Percentiles rank a stretch among this genome's conserved stretches.
These are phyloP conservation scores for Toxoplasma gondii DNA, from an alignment of 169 alveolate species.

Conservation along the genomic window DNA sequence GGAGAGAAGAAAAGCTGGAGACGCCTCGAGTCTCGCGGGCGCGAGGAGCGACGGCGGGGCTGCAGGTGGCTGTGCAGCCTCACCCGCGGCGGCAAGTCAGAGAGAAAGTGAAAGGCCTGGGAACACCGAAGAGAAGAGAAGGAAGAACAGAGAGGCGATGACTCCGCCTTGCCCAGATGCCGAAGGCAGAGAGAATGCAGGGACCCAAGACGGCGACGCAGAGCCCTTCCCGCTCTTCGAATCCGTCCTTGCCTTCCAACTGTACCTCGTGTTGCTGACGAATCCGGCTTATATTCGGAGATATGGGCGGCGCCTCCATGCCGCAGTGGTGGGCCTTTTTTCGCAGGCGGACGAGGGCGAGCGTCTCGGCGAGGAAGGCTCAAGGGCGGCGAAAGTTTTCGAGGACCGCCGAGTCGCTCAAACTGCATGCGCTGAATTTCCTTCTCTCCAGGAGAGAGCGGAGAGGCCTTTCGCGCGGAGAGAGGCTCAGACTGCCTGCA, in stretches of 20 bases:
- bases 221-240: neutral
- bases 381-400: neutral
- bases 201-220: neutral
- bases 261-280: constrained; percentile 14
- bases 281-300: constrained; percentile 33
- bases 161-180: neutral
- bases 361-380: neutral
- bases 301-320: constrained; percentile 14
- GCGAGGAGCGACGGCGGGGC: no score
- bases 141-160: neutral
- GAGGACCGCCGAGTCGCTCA: neutral
- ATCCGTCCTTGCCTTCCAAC: neutral
- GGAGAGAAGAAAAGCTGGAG: neutral
- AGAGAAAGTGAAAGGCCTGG: neutral
- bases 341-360: neutral
- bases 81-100: no score
- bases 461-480: no score
- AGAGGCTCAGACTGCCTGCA: no score
- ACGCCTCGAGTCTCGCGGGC: no score
- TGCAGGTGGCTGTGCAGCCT: no score
- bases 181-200: neutral
- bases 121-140: neutral
- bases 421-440: neutral
- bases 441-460: no score
- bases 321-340: neutral